Evolutionary conservation across 202 grass and related monocot genomes (phyloP), one percentile per base, ranked within the genome.

Genomic region (Setaria italica): DNA sequence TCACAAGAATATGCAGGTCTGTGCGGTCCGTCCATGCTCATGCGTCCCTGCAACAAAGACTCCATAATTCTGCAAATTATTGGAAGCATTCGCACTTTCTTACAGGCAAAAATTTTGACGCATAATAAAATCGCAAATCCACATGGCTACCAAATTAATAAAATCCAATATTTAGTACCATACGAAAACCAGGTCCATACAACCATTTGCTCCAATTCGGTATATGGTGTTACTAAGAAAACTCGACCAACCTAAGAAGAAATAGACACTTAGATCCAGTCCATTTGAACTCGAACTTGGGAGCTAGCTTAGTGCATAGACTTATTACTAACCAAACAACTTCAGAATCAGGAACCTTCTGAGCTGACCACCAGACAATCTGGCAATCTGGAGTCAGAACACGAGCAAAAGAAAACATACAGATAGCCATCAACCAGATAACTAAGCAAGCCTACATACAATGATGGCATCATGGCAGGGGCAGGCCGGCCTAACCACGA

Each of bases 321-420:
- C 7, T 57, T 56, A 7, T 56, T 10, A 46, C 9, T n/a, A 57
- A 57, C 55, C 55, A 57, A n/a, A 57, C 20, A 57, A 57, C 55
- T 57, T 57, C n/a, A 45, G 65, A 8, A 12, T 56, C 49, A 30
- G 64, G 54, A 70, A 80, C 16, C 11, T 60, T 60, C 35, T 41
- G 39, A 41, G 47, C 3, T 41, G 32, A 19, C 29, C 12, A 80
- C 46, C 62, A 67, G 47, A 67, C 46, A 67, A 20, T 53, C 78
- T 68, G 49, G 54, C 11, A 39, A 48, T 47, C n/a, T 63, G 14
- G 11, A 51, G 78, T 81, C 79, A 59, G 9, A 72, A 47, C 41
- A 72, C 21, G 19, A 60, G 15, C 50, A 45, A 70, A 81, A 56
- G 50, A 46, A 11, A 46, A 46, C 66, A 81, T 12, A 43, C 29